Base-by-base conservation (phyloP, 805 yeast species). In the Ogataea haglerorum region DNA sequence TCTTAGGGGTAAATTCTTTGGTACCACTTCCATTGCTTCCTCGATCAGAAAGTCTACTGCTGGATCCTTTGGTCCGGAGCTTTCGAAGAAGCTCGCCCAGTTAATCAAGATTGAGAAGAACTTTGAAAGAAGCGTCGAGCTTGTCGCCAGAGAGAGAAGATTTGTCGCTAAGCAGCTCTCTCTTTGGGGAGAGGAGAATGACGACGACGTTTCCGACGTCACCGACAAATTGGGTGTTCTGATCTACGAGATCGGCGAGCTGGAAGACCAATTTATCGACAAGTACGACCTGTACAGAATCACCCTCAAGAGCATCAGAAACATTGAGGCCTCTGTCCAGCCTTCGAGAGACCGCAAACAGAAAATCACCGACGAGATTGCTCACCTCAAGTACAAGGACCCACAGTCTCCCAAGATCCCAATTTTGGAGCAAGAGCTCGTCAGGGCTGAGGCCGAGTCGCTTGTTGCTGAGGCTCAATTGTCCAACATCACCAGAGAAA, bases 381-480 rank as follows among this genome's bases (percentile, higher is more conserved):
- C 98, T 49, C 88, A 87, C 70, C 80, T 91, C 70, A 93, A 93
- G 75, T 93, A 93, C 78, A 91, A 91, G 78, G 98, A 91, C 69
- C 98, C 99, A 50, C 88, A 85, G 71, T 88, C 96, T 40, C 95
- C 96, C 66, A 91, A 91, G 76, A 85, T 91, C 53, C 82, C 86
- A 52, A 91, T 90, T 40, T 80, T 91, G 67, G 99, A 91, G 76
- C 98, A 93, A 74, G 98, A 93, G 72, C 79, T 93, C 65, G 98
- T 93, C 54, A 83, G 99, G 70, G 97, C 98, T 38, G 99, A 91
- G 76, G 98, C 98, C 53, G 98, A 93, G 73, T 88, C 96, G 37
- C 80, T 91, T 57, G 99, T 91, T 58, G 99, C 99, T 46, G 99
- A 91, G 75, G 98, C 98, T 45, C 99, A 91, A 75, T 80, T 91